Base-by-base conservation (phyloP, 2,329 filamentous ascomycete genomes). In the Cytospora piceae region DNA sequence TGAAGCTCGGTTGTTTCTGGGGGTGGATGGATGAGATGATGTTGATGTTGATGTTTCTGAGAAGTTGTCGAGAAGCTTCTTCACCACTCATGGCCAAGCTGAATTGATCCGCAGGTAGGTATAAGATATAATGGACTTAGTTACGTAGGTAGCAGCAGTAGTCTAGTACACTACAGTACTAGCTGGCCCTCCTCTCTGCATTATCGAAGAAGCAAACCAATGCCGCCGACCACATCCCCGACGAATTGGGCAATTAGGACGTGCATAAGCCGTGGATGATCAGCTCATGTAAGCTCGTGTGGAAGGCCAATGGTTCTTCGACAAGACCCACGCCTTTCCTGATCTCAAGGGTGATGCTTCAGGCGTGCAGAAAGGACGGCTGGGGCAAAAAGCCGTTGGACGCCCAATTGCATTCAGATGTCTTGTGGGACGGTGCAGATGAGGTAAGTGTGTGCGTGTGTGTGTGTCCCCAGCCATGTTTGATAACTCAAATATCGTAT, bases 381-480 rank as follows among this genome's bases (percentile, higher is more conserved):
- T 65, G 72, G 71, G 71, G 70, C 39, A 8, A 64, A 54, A 67
- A 42, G 42, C 31, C 39, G 58, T 61, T 58, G 27, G 60, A 68
- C 12, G 53, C 51, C 70, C 71, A 73, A 73, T 71, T 69, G 69
- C 60, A 49, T 42, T n/a, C n/a, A n/a, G n/a, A n/a, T n/a, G n/a
- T n/a, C 52, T 55, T 51, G 22, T 49, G 34, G 9, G 29, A 39
- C 37, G 31, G 15, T 27, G 52, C 29, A 39, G 9, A 3, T 39
- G 37, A 34, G 8, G 59, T 46, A 12, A 14, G 31, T 37, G 39
- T 39, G 11, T 3, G n/a, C 46, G 15, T 15, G 27, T n/a, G 29
- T 56, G 17, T 56, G 31, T 24, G 31, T 61, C 49, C 39, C 53
- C 39, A 46, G 46, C 60, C 51, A 52, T 65, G 51, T 56, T 56